Base-by-base conservation (phyloP, 1,284 basidiomycete genomes). In the Apiotrichum akiyoshidainum region DNA sequence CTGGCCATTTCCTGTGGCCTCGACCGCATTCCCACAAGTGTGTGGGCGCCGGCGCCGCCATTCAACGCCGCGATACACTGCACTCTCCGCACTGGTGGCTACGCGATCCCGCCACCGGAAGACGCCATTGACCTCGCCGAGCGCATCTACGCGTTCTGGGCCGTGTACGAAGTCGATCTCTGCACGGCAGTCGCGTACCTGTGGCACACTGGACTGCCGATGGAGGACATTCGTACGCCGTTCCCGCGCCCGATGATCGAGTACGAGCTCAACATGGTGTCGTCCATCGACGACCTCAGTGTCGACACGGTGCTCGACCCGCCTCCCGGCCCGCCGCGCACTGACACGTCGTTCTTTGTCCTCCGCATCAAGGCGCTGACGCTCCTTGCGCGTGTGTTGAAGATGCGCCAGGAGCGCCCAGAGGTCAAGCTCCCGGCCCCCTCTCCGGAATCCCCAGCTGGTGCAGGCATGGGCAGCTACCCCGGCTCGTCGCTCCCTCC, bases 131-230 rank as follows among this genome's bases (percentile, higher is more conserved):
- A 70, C 41, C 55, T 70, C 3, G 68, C 64, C 3, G 68, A 70
- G 58, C 55, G 67, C 13, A 70, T 70, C n/a, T 66, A 68, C 46
- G 67, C 67, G 0, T 68, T 68, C 63, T 74, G 72, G 72, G 60
- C 64, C 11, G 67, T 72, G 17, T 72, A 66, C 54, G 65, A 67
- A 39, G 48, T 68, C 10, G 72, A 74, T 45, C 55, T 65, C 14
- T 70, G 67, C 42, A 67, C 69, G 0, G 60, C 70, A 1, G 65
- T 69, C 9, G 68, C 69, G 0, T 68, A 67, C 52, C 58, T 66
- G 10, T 74, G 67, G 68, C 67, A 69, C 46, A 58, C 70, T 14
- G 63, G 61, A 4, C 64, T 74, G 16, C 60, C 63, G 1, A 55
- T 62, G 31, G 60, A 69, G 21, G 64, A 68, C 41, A 65, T 72